phyloP scores from a whole-genome alignment of 192 early-diverging fungal genomes.

The Mortierella hygrophila region DNA sequence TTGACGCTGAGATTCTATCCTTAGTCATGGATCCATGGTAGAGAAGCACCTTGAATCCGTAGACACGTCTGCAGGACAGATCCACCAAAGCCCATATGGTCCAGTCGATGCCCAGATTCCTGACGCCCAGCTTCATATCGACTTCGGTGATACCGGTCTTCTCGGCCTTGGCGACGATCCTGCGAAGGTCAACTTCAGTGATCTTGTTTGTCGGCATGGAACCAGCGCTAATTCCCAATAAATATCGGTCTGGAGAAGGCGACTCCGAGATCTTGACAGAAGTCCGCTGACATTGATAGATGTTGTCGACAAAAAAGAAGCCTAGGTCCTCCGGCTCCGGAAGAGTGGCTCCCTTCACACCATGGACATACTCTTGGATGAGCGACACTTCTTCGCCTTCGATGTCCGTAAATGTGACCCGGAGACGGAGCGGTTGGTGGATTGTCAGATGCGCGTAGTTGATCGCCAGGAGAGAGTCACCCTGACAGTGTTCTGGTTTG shows the following conservation, averaged over 20 bases:
- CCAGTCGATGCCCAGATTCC: slow-evolving; percentile 22
- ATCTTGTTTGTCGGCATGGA: slow-evolving; percentile 1
- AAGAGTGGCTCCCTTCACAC: slow-evolving; percentile 12
- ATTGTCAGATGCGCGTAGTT: slow-evolving; percentile 52
- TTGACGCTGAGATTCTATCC: not conserved
- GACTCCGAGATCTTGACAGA: slow-evolving; percentile 18
- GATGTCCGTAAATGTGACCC: slow-evolving; percentile 31
- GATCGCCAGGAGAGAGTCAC: slow-evolving; percentile 28
- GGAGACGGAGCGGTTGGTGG: slow-evolving; percentile 52
- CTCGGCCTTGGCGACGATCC: slow-evolving; percentile 46
- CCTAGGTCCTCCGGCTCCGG: slow-evolving; percentile 40
- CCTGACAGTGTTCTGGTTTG: slow-evolving; percentile 30
- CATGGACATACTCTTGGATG: slow-evolving; percentile 53
- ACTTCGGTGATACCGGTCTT: slow-evolving; percentile 28
- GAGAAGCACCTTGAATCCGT: slow-evolving; percentile 55
- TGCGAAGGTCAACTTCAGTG: slow-evolving; percentile 36
- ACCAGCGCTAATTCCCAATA: slow-evolving; percentile 8
- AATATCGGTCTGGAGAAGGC: not conserved
- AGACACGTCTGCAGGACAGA: slow-evolving; percentile 50
- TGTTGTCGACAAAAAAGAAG: slow-evolving; percentile 55
- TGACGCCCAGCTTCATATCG: slow-evolving; percentile 26
- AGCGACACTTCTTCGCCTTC: slow-evolving; percentile 41
- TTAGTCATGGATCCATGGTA: slow-evolving; percentile 2
- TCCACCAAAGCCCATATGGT: slow-evolving; percentile 60
- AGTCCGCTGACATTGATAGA: slow-evolving; percentile 16